Percentiles rank a stretch among this genome's conserved stretches.
phyloP scores from a whole-genome alignment of 495 filamentous ascomycete genomes.

The Aspergillus incahuasiensis region DNA sequence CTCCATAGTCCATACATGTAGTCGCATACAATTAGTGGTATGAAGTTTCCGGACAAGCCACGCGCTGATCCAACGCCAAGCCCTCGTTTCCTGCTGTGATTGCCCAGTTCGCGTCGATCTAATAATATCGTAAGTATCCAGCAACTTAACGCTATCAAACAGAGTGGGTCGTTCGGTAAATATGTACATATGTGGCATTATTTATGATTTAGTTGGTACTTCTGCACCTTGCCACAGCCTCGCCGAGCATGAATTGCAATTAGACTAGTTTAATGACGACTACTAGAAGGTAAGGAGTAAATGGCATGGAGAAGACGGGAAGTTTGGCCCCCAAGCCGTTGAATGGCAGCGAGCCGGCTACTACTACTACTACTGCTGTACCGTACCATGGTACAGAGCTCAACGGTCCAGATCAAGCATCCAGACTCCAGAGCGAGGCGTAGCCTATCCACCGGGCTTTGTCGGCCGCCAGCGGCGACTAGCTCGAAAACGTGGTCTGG shows the following conservation, averaged over 20 bases:
- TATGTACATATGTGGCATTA: too few relatives aligned
- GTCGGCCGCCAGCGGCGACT: neutral
- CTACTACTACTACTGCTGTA: too few relatives aligned
- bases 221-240: neutral
- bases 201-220: too few relatives aligned
- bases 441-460: neutral
- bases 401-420: neutral
- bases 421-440: neutral
- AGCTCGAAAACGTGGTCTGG: neutral
- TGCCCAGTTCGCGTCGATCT: neutral
- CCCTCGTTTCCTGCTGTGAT: neutral
- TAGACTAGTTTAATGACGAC: too few relatives aligned
- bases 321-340: neutral
- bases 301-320: neutral
- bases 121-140: neutral
- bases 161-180: too few relatives aligned
- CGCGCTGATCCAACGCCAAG: neutral
- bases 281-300: neutral
- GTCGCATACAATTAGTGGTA: too few relatives aligned
- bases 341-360: too few relatives aligned
- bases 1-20: too few relatives aligned
- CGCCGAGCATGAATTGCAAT: neutral
- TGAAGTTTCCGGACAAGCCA: neutral
- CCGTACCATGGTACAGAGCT: neutral
- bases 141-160: too few relatives aligned